phyloP scores from a whole-genome alignment of 257 asterid species.

The Capsicum chinense region DNA sequence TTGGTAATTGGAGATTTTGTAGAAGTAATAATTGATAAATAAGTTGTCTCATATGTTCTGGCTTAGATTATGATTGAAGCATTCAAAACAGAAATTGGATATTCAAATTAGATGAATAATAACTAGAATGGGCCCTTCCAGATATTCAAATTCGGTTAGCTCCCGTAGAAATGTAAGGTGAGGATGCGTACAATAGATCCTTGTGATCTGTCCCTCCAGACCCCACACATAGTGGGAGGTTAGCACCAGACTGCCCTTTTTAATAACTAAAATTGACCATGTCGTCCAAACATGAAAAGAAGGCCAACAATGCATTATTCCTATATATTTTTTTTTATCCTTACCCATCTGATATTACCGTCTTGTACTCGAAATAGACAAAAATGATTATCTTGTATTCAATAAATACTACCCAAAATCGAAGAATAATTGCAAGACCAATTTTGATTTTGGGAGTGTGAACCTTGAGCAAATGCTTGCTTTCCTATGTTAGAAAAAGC shows the following conservation, averaged over 20 bases:
- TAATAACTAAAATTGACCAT: too few relatives aligned
- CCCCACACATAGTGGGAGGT: too few relatives aligned
- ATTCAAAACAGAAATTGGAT: background rate
- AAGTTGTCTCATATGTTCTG: background rate
- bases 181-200: too few relatives aligned
- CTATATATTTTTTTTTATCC: background rate
- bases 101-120: background rate
- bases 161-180: too few relatives aligned
- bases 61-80: background rate
- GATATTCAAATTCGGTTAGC: too few relatives aligned
- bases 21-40: background rate
- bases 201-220: too few relatives aligned
- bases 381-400: background rate
- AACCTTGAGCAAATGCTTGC: constrained; percentile 20
- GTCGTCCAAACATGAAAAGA: background rate
- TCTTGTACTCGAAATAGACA: background rate
- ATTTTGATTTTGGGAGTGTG: background rate
- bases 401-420: background rate
- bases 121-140: too few relatives aligned
- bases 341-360: background rate
- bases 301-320: background rate
- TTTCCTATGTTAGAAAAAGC: constrained; percentile 22
- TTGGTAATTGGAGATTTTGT: background rate
- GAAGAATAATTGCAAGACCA: background rate
- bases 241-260: too few relatives aligned